Conservation (phyloP, 352 stramenopile genomes). For the Globisporangium irregulare region DNA sequence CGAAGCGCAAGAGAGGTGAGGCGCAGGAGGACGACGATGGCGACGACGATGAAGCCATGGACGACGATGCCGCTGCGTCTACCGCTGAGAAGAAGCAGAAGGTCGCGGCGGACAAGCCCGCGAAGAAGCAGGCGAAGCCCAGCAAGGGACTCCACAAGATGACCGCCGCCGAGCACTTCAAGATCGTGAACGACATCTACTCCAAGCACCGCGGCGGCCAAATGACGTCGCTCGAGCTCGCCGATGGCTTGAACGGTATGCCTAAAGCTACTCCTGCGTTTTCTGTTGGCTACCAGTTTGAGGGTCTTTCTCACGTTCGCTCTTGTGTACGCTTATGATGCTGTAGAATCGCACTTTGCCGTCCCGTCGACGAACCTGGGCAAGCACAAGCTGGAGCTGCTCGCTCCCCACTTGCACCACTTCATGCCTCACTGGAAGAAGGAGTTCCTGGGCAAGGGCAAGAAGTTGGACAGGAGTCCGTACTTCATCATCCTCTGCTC, state of each 20-base stretch:
- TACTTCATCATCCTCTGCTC: conserved; percentile 91
- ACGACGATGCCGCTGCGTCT: conserved; percentile 8
- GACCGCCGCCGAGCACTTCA: conserved; percentile 70
- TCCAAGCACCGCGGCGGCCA: conserved; percentile 69
- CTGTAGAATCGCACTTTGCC: conserved; percentile 65
- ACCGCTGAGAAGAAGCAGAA: conserved; percentile 59
- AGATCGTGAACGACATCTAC: conserved; percentile 80
- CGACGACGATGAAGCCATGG: neutral
- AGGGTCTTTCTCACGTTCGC: neutral
- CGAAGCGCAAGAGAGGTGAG: conserved; percentile 45
- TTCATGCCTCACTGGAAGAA: conserved; percentile 72
- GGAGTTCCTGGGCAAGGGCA: conserved; percentile 72
- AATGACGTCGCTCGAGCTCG: conserved; percentile 81
- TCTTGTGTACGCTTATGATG: conserved; percentile 1
- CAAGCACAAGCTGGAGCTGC: conserved; percentile 76
- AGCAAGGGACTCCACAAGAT: conserved; percentile 80
- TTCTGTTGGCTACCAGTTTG: neutral
- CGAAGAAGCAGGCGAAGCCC: conserved; percentile 25
- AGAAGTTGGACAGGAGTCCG: conserved; percentile 85
- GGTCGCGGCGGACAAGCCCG: neutral
- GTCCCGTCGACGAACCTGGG: conserved; percentile 49
- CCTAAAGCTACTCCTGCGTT: neutral
- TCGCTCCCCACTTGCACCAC: conserved; percentile 74
- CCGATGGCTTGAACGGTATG: conserved; percentile 71
- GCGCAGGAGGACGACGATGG: conserved; percentile 28